A percentile compares a stretch with the other conserved stretches of the same genome.
phyloP scores from a whole-genome alignment of 1,284 basidiomycete species.

The Fistulina hepatica region DNA sequence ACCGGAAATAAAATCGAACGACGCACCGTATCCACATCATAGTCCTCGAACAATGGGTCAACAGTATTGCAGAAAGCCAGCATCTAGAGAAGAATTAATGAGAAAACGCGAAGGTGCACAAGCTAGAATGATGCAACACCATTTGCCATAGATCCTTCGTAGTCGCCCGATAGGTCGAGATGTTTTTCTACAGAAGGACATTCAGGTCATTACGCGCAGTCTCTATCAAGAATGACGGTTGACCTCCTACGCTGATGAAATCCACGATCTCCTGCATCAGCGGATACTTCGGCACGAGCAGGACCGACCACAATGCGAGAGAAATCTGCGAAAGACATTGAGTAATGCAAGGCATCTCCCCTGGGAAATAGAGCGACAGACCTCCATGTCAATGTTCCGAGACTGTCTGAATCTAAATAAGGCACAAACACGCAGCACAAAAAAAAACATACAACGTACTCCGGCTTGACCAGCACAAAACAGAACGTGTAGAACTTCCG shows the following conservation, averaged over 20 bases:
- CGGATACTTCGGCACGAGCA: slow-evolving; percentile 52
- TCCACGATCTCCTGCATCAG: slow-evolving; percentile 48
- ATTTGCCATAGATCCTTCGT: slow-evolving; percentile 80
- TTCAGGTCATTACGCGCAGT: slow-evolving; percentile 2
- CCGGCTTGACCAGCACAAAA: slow-evolving; percentile 57
- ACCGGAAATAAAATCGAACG: slow-evolving; percentile 4
- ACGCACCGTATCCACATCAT: slow-evolving; percentile 62
- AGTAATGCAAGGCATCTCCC: slow-evolving; percentile 2
- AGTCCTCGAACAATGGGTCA: slow-evolving; percentile 47
- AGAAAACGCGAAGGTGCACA: slow-evolving; percentile 3
- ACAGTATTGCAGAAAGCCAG: slow-evolving; percentile 62
- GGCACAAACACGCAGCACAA: neutral
- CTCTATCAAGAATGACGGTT: slow-evolving; percentile 2
- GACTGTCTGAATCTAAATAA: slow-evolving; percentile 34
- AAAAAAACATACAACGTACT: slow-evolving; percentile 32
- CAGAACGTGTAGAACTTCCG: slow-evolving; percentile 56
- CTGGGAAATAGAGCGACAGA: slow-evolving; percentile 20
- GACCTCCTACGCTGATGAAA: slow-evolving; percentile 51
- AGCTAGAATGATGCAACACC: slow-evolving; percentile 34
- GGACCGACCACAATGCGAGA: slow-evolving; percentile 60
- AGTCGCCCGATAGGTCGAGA: slow-evolving; percentile 53
- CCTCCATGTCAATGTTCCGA: slow-evolving; percentile 71
- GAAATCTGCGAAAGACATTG: slow-evolving; percentile 42
- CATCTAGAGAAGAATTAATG: slow-evolving; percentile 32
- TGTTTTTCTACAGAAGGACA: slow-evolving; percentile 32